Conservation (phyloP, 306 rosid genomes). For the Acacia melanoxylon region DNA sequence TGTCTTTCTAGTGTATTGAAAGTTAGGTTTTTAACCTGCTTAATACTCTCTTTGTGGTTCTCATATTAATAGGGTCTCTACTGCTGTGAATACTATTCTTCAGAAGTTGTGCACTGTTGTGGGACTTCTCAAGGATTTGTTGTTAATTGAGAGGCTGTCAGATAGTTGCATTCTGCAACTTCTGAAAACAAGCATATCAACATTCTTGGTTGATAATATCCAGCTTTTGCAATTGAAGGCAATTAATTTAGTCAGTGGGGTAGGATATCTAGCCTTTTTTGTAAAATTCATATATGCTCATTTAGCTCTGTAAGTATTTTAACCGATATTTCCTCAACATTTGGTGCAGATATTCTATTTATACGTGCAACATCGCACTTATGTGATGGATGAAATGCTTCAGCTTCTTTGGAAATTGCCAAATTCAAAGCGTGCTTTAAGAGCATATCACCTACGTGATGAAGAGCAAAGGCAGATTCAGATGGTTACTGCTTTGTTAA, state of each 20-base stretch:
- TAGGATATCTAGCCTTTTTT: slow-evolving; percentile 40
- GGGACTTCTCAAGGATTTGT: slow-evolving; percentile 86
- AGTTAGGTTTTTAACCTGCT: slow-evolving; percentile 27
- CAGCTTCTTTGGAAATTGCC: slow-evolving; percentile 91
- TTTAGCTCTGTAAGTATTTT: slow-evolving; percentile 8
- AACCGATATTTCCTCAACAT: slow-evolving; percentile 10
- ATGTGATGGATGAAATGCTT: slow-evolving; percentile 91
- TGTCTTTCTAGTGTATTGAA: slow-evolving; percentile 8
- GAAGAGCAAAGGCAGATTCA: slow-evolving; percentile 98
- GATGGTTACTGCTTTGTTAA: slow-evolving; percentile 90
- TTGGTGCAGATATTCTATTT: slow-evolving; percentile 87
- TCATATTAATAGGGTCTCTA: slow-evolving; percentile 69
- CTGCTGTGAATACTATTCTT: slow-evolving; percentile 78
- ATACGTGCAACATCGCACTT: slow-evolving; percentile 80
- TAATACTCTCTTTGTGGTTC: slow-evolving; percentile 19
- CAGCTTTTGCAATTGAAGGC: slow-evolving; percentile 98
- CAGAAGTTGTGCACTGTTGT: slow-evolving; percentile 96
- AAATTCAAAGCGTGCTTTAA: slow-evolving; percentile 80
- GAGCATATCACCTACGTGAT: slow-evolving; percentile 85
- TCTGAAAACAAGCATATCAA: slow-evolving; percentile 87
- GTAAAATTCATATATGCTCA: slow-evolving; percentile 15
- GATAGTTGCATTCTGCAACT: slow-evolving; percentile 95
- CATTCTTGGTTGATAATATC: slow-evolving; percentile 90
- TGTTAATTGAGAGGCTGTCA: slow-evolving; percentile 87
- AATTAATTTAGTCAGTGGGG: slow-evolving; percentile 88